Evolutionary conservation across 2,329 filamentous ascomycete species (phyloP).

Genomic region (Pseudonectria buxi): DNA sequence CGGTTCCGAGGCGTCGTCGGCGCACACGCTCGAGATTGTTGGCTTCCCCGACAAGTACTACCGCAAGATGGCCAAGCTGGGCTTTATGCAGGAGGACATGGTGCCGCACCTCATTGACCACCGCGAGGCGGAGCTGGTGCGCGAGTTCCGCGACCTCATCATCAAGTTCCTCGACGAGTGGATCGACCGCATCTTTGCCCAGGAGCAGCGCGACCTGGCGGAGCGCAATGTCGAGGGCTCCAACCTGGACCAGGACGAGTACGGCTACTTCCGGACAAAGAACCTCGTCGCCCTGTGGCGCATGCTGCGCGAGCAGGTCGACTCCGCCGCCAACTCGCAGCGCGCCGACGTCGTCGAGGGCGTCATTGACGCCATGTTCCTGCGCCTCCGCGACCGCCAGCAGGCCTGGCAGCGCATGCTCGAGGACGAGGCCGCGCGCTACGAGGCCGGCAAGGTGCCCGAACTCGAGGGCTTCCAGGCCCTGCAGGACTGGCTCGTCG

Average conservation of each 20-base stretch:
- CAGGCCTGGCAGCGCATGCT: conserved; percentile 81
- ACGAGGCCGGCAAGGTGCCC: conserved; percentile 49
- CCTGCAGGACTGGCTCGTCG: conserved; percentile 91
- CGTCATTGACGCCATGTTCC: conserved; percentile 93
- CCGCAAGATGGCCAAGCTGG: conserved; percentile 87
- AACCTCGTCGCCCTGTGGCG: conserved; percentile 94
- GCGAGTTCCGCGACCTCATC: conserved; percentile 91
- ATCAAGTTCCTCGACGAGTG: conserved; percentile 94
- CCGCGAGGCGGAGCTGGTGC: conserved; percentile 80
- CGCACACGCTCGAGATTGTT: conserved; percentile 84
- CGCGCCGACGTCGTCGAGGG: conserved; percentile 89
- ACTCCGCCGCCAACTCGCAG: conserved; percentile 76
- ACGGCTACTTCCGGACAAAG: conserved; percentile 86
- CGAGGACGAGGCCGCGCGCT: conserved; percentile 74
- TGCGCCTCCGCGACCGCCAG: conserved; percentile 75
- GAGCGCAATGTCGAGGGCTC: conserved; percentile 66
- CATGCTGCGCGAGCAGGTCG: conserved; percentile 90
- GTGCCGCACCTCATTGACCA: conserved; percentile 84
- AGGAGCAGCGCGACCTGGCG: conserved; percentile 75
- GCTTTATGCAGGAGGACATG: conserved; percentile 69
- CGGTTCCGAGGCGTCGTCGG: conserved; percentile 74
- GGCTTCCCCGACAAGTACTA: conserved; percentile 97
- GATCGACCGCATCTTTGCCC: conserved; percentile 86
- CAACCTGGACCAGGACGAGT: conserved; percentile 79
- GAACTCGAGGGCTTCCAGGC: conserved; percentile 66